Evolutionary conservation across 352 stramenopile genomes (phyloP).

Genomic region (Paralagenidium karlingii): DNA sequence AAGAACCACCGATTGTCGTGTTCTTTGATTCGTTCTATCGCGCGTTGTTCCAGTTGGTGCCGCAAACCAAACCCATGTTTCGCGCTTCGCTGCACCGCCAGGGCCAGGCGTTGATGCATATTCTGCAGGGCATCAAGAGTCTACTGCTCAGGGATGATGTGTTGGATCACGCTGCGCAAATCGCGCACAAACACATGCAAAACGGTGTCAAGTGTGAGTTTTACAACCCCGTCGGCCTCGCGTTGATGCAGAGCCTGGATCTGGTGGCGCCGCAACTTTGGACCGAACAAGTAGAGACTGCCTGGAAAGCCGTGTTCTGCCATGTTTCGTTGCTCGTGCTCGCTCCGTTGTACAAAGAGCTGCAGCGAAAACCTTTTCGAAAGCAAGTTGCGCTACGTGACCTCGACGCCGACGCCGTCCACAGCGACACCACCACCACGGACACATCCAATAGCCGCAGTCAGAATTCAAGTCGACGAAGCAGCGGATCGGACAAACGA

Average conservation of each 20-base stretch:
- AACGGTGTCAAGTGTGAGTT: slow-evolving; percentile 21
- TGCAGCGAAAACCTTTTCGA: no score
- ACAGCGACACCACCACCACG: no score
- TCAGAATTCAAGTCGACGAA: no score
- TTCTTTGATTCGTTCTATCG: slow-evolving; percentile 33
- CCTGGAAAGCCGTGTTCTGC: slow-evolving; percentile 13
- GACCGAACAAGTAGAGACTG: slow-evolving; percentile 11
- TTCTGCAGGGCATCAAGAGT: slow-evolving; percentile 21
- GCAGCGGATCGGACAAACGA: no score
- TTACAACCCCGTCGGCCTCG: slow-evolving; percentile 18
- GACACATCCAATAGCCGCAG: no score
- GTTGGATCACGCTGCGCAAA: slow-evolving; percentile 9
- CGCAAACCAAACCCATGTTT: slow-evolving; percentile 23
- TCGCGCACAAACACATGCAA: slow-evolving; percentile 20
- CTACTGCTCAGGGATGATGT: slow-evolving; percentile 16
- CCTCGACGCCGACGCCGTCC: no score
- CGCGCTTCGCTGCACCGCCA: slow-evolving; percentile 24
- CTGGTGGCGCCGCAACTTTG: slow-evolving; percentile 14
- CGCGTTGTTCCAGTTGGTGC: slow-evolving; percentile 17
- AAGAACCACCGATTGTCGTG: no score
- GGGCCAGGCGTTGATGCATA: slow-evolving; percentile 22
- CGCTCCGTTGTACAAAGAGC: no score
- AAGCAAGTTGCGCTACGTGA: no score
- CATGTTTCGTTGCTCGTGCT: no score
- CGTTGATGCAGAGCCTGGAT: slow-evolving; percentile 12